Conservation (phyloP, 352 stramenopile species). For the Pythium insidiosum region DNA sequence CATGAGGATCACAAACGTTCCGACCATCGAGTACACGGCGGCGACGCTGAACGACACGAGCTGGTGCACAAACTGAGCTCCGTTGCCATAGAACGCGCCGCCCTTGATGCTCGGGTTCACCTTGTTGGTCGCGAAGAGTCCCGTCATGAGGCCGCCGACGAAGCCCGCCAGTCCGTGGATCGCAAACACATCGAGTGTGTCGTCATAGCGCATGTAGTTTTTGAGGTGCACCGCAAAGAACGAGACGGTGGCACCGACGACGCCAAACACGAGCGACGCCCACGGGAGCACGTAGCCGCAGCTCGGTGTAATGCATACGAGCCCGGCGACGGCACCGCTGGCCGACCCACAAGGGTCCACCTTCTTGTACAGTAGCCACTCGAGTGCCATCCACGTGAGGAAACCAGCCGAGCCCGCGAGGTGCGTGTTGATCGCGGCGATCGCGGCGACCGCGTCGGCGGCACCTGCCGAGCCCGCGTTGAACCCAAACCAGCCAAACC, state of each 20-base stretch:
- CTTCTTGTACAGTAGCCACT: slow-evolving; percentile 40
- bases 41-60: slow-evolving; percentile 46
- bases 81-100: slow-evolving; percentile 46
- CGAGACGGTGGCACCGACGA: slow-evolving; percentile 42
- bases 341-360: slow-evolving; percentile 56
- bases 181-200: slow-evolving; percentile 74
- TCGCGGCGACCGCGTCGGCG: slow-evolving; percentile 54
- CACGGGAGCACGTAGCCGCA: slow-evolving; percentile 68
- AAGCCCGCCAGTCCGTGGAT: slow-evolving; percentile 66
- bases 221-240: slow-evolving; percentile 59
- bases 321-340: slow-evolving; percentile 49
- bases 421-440: slow-evolving; percentile 70
- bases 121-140: slow-evolving; percentile 53
- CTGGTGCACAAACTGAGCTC: slow-evolving; percentile 38
- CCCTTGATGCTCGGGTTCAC: slow-evolving; percentile 49
- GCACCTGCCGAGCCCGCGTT: slow-evolving; percentile 60
- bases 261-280: slow-evolving; percentile 60
- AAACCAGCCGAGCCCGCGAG: slow-evolving; percentile 51
- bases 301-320: slow-evolving; percentile 62
- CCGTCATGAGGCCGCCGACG: slow-evolving; percentile 52
- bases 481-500: slow-evolving; percentile 87
- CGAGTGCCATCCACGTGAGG: slow-evolving; percentile 56
- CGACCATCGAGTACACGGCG: slow-evolving; percentile 51
- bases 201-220: slow-evolving; percentile 62
- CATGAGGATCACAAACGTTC: slow-evolving; percentile 66